Evolutionary conservation across 2,329 filamentous ascomycete genomes (phyloP).

Genomic region (Colletotrichum melonis): DNA sequence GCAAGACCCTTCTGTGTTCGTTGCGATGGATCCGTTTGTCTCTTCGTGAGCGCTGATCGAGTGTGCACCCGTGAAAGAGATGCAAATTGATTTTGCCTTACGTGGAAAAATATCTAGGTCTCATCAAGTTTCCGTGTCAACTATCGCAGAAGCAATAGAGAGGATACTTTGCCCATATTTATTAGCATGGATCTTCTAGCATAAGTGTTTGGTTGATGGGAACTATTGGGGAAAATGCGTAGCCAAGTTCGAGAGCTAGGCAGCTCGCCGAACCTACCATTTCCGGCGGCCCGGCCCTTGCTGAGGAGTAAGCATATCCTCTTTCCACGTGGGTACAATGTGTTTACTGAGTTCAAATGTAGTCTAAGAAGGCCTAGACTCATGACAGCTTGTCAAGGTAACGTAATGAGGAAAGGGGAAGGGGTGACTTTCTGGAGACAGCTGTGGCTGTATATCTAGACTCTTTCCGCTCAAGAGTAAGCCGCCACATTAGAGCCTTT

Average conservation of each 20-base stretch:
- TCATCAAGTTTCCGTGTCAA: too few species aligned
- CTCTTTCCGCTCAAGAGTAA: neutral
- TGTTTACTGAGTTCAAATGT: neutral
- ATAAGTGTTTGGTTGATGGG: neutral
- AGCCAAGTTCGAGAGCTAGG: neutral
- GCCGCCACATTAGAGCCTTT: neutral
- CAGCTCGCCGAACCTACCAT: neutral
- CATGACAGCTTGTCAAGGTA: neutral
- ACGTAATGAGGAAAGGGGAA: neutral
- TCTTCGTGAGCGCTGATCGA: too few species aligned
- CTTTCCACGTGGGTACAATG: neutral
- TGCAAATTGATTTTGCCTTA: too few species aligned
- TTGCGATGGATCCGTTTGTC: too few species aligned
- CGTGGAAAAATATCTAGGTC: too few species aligned
- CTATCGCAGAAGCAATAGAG: rapidly evolving
- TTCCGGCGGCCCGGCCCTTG: neutral
- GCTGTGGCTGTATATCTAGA: neutral
- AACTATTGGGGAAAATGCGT: neutral
- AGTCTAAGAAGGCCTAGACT: neutral
- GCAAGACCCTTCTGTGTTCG: too few species aligned
- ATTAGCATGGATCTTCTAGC: too few species aligned
- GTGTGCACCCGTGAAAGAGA: too few species aligned
- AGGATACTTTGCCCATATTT: rapidly evolving
- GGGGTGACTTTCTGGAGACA: neutral
- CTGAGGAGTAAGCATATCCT: neutral